These are phyloP conservation scores for Solanum hybrid DNA, from an alignment of 305 asterid genomes.

Conservation along the genomic window DNA sequence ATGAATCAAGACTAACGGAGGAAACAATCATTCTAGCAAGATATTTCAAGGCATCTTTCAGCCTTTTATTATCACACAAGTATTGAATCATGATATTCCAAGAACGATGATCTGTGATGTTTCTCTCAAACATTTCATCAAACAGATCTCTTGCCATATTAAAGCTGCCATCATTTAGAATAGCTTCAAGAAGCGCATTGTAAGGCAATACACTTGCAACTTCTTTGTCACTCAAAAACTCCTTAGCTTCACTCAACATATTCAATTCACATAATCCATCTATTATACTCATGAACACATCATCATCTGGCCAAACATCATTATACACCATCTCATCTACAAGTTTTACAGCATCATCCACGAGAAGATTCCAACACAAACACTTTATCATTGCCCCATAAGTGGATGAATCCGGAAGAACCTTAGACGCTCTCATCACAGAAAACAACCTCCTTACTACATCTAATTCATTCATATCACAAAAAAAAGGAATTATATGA, in stretches of 20 bases:
- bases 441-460: constrained; percentile 35
- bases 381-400: constrained; percentile 48
- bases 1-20: constrained; percentile 36
- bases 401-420: constrained; percentile 30
- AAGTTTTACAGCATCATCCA: constrained; percentile 57
- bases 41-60: constrained; percentile 45
- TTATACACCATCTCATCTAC: constrained; percentile 43
- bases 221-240: constrained; percentile 37
- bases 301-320: constrained; percentile 33
- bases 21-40: constrained; percentile 55
- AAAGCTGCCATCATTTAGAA: constrained; percentile 33
- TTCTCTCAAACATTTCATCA: constrained; percentile 36
- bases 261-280: constrained; percentile 40
- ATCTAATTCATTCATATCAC: constrained; percentile 37
- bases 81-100: constrained; percentile 57
- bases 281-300: constrained; percentile 31
- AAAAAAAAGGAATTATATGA: constrained; percentile 46
- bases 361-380: constrained; percentile 38
- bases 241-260: constrained; percentile 39
- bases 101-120: constrained; percentile 32
- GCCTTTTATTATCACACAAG: constrained; percentile 34
- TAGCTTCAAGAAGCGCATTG: constrained; percentile 54
- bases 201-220: constrained; percentile 27
- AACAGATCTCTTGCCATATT: constrained; percentile 33
- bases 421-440: constrained; percentile 46